Evolutionary conservation across 2,329 filamentous ascomycete genomes (phyloP).

Genomic region (Alternaria conjuncta): DNA sequence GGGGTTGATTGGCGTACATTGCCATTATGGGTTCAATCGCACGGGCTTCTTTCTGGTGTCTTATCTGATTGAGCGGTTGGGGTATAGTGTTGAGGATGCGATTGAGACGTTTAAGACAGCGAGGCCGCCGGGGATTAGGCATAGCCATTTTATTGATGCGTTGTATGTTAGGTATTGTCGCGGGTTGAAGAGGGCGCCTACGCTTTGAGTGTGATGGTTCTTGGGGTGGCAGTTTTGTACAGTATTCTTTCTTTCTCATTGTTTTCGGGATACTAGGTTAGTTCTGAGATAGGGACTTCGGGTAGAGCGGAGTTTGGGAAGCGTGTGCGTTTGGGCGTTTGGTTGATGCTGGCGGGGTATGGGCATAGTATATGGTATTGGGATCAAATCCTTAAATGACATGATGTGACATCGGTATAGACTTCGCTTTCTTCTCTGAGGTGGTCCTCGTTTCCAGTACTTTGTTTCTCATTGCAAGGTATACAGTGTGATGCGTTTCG

Average conservation of each 20-base stretch:
- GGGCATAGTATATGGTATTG: background rate
- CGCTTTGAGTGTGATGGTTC: slow-evolving; percentile 16
- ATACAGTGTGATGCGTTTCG: too few relatives aligned
- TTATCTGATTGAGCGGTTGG: slow-evolving; percentile 84
- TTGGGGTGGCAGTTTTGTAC: background rate
- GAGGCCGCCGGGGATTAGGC: slow-evolving; percentile 82
- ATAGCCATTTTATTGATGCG: slow-evolving; percentile 86
- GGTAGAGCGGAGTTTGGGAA: background rate
- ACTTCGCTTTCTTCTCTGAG: background rate
- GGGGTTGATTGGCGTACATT: slow-evolving; percentile 78
- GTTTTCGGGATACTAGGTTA: background rate
- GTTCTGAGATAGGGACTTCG: too few relatives aligned
- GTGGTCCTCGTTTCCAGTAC: too few relatives aligned
- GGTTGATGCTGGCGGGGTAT: background rate
- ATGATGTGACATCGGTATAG: background rate
- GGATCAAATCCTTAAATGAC: background rate
- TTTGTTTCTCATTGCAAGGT: too few relatives aligned
- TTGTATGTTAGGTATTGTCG: slow-evolving; percentile 78
- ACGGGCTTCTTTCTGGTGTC: slow-evolving; percentile 90
- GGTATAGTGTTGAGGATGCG: slow-evolving; percentile 74
- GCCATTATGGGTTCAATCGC: slow-evolving; percentile 94
- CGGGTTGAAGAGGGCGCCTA: slow-evolving; percentile 51
- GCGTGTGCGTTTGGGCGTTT: slow-evolving; percentile 6
- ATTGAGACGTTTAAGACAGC: slow-evolving; percentile 77
- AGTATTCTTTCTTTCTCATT: background rate